A percentile compares a stretch with the other conserved stretches of the same genome.
phyloP scores from a whole-genome alignment of 1,284 basidiomycete species.

The Microbotryum violaceum region DNA sequence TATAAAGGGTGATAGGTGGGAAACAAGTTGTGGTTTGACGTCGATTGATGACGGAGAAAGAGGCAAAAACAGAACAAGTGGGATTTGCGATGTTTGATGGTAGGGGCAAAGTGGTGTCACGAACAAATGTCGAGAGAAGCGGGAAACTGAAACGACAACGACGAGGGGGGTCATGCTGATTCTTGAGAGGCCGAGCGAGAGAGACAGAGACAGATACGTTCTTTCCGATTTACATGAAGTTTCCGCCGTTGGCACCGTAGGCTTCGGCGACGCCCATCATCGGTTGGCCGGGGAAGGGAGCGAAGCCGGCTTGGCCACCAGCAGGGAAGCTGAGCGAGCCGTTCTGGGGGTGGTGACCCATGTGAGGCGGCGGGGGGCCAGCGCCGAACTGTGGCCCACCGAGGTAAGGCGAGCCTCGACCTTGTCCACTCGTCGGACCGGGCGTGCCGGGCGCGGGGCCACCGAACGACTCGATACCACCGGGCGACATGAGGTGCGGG shows the following conservation, averaged over 20 bases:
- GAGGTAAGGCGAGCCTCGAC: constrained; percentile 7
- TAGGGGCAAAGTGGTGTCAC: neutral
- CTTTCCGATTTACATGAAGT: neutral
- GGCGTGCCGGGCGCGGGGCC: constrained; percentile 5
- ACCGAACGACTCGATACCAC: constrained; percentile 1
- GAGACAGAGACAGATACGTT: constrained; percentile 10
- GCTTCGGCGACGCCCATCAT: neutral
- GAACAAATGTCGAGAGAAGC: constrained; percentile 10
- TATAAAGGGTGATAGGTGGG: too few relatives aligned
- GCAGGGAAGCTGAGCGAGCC: neutral
- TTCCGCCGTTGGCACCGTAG: too few relatives aligned
- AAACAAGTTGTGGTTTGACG: neutral
- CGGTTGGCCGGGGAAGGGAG: constrained; percentile 16
- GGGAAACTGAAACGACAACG: neutral
- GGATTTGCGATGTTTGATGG: neutral
- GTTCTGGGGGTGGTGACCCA: constrained; percentile 8
- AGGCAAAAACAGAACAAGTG: neutral
- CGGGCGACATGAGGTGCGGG: constrained; percentile 17
- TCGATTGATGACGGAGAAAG: neutral
- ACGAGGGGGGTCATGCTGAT: constrained; percentile 4
- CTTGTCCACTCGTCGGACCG: too few relatives aligned
- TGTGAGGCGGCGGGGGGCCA: constrained; percentile 11
- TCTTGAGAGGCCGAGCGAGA: constrained; percentile 3
- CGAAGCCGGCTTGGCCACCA: constrained; percentile 6
- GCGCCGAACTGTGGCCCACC: constrained; percentile 10